Conservation (phyloP, 345 rosid genomes). For the Populus ilicifolia region DNA sequence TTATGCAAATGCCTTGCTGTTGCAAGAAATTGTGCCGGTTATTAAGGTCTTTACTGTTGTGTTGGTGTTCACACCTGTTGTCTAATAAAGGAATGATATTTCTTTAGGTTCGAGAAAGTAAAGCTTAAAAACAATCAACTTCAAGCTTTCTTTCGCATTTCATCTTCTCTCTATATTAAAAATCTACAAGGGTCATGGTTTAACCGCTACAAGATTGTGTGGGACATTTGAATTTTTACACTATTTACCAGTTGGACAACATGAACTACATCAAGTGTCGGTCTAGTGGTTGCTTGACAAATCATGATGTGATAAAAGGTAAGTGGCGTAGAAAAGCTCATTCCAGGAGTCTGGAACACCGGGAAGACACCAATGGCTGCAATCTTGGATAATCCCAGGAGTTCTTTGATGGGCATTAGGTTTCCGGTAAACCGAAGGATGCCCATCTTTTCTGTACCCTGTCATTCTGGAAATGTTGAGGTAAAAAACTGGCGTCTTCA, state of each 20-base stretch:
- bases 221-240: neutral
- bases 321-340: conserved; percentile 59
- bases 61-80: no score
- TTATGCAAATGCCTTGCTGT: no score
- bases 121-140: no score
- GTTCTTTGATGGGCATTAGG: conserved; percentile 15
- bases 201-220: neutral
- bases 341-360: conserved; percentile 85
- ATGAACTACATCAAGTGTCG: neutral
- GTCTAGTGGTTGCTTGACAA: neutral
- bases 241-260: neutral
- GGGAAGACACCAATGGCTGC: conserved; percentile 82
- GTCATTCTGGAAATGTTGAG: conserved; percentile 73
- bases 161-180: no score
- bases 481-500: conserved; percentile 67
- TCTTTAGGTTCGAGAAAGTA: no score
- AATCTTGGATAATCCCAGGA: conserved; percentile 50
- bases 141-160: no score
- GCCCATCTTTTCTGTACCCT: conserved; percentile 62
- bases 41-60: no score
- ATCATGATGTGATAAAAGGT: conserved; percentile 36
- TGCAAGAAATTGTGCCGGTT: no score
- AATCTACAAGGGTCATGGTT: no score
- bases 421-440: conserved; percentile 60
- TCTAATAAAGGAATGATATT: no score